These are phyloP conservation scores for Miscanthus lutarioriparius DNA, from an alignment of 176 grass and related monocot species.

Conservation along the genomic window DNA sequence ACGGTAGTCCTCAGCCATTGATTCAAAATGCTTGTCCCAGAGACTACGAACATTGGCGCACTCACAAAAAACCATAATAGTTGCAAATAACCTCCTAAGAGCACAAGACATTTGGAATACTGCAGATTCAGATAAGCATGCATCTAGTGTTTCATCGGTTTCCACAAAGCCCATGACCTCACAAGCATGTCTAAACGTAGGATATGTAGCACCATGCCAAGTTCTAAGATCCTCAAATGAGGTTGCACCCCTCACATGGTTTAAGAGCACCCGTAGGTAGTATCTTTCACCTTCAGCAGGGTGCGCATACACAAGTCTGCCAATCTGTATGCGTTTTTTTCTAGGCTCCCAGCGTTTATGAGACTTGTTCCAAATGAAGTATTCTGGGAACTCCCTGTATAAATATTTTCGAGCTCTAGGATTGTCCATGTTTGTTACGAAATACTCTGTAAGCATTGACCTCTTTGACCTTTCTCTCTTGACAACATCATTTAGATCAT, in stretches of 20 bases:
- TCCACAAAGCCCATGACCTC: not conserved
- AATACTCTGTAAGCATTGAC: not conserved
- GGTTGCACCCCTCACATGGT: too few relatives aligned
- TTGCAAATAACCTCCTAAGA: not conserved
- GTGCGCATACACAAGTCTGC: not conserved
- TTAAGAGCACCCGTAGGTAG: not conserved
- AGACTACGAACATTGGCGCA: not conserved
- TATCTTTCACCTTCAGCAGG: not conserved
- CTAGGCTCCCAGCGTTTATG: not conserved
- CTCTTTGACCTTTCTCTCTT: not conserved
- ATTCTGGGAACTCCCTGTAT: not conserved
- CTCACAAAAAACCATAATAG: not conserved
- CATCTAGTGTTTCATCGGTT: not conserved
- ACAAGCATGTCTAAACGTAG: not conserved
- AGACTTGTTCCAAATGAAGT: not conserved
- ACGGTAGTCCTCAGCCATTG: not conserved
- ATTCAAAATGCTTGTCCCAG: not conserved
- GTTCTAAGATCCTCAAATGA: not conserved
- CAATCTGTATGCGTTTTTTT: not conserved
- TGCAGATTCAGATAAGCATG: not conserved
- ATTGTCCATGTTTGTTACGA: not conserved
- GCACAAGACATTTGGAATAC: not conserved
- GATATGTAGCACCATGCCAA: not conserved
- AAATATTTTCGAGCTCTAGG: not conserved
- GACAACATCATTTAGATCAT: not conserved